phyloP scores from a whole-genome alignment of 2,329 filamentous ascomycete genomes.

The Daldinia sp. region DNA sequence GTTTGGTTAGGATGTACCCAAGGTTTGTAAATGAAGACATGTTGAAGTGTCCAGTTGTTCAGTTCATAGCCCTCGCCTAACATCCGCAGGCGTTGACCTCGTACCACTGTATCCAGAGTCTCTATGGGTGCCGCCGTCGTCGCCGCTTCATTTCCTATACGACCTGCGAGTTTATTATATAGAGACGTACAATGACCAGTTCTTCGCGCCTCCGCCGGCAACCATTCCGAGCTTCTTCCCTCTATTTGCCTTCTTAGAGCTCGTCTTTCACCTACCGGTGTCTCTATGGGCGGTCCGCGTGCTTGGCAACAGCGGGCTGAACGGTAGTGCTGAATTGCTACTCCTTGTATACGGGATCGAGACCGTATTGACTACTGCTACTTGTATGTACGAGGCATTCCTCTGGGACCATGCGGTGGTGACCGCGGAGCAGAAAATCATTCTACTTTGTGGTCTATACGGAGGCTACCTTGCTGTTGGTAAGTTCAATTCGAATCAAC shows the following conservation, averaged over 20 bases:
- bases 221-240: slow-evolving; percentile 58
- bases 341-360: slow-evolving; percentile 61
- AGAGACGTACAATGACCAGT: slow-evolving; percentile 60
- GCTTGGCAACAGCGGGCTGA: slow-evolving; percentile 48
- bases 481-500: slow-evolving; percentile 48
- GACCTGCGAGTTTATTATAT: slow-evolving; percentile 58
- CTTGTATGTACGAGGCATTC: slow-evolving; percentile 60
- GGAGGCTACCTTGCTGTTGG: slow-evolving; percentile 61
- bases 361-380: slow-evolving; percentile 59
- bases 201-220: slow-evolving; percentile 52
- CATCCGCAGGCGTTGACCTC: slow-evolving; percentile 59
- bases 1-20: too few species aligned
- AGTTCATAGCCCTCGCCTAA: slow-evolving; percentile 8
- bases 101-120: slow-evolving; percentile 60
- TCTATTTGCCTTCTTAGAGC: slow-evolving; percentile 60
- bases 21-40: background rate
- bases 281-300: slow-evolving; percentile 56
- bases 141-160: slow-evolving; percentile 59
- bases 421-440: slow-evolving; percentile 53
- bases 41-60: too few species aligned
- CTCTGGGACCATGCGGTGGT: slow-evolving; percentile 59
- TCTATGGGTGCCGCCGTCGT: slow-evolving; percentile 52
- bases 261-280: slow-evolving; percentile 59
- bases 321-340: slow-evolving; percentile 57
- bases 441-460: slow-evolving; percentile 59